phyloP scores from a whole-genome alignment of 129 eudicot species.

The Arctium lappa region DNA sequence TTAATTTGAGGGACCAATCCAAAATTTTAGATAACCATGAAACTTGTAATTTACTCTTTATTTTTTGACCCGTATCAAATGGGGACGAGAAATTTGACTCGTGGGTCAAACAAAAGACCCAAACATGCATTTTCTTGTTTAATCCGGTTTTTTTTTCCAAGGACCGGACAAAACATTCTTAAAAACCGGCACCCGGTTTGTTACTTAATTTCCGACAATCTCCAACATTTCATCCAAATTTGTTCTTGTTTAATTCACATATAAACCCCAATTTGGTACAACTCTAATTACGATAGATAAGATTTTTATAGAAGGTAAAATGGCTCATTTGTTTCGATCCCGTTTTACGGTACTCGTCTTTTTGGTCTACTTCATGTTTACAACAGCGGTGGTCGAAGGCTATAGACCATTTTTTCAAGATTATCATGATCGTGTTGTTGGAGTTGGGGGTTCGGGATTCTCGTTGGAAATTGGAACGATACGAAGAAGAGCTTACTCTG shows the following conservation, averaged over 20 bases:
- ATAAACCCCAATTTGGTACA: conserved; percentile 12
- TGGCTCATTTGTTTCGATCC: conserved; percentile 1
- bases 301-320: background rate
- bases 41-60: no score
- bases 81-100: conserved; percentile 3
- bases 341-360: conserved; percentile 4
- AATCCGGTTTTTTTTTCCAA: background rate
- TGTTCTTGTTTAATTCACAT: background rate
- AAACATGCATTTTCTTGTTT: background rate
- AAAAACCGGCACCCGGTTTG: conserved; percentile 28
- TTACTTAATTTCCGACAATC: conserved; percentile 20
- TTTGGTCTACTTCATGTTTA: conserved; percentile 2
- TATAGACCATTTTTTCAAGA: conserved; percentile 18
- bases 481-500: conserved; percentile 41
- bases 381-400: background rate
- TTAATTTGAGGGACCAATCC: no score
- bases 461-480: background rate
- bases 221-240: conserved; percentile 24
- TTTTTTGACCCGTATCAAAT: background rate
- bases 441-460: background rate
- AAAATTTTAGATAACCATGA: no score
- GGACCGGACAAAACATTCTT: conserved; percentile 26
- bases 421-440: background rate
- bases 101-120: background rate
- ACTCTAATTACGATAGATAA: conserved; percentile 19